Conservation (phyloP, 331 rosid genomes). For the Ulmus americana region DNA sequence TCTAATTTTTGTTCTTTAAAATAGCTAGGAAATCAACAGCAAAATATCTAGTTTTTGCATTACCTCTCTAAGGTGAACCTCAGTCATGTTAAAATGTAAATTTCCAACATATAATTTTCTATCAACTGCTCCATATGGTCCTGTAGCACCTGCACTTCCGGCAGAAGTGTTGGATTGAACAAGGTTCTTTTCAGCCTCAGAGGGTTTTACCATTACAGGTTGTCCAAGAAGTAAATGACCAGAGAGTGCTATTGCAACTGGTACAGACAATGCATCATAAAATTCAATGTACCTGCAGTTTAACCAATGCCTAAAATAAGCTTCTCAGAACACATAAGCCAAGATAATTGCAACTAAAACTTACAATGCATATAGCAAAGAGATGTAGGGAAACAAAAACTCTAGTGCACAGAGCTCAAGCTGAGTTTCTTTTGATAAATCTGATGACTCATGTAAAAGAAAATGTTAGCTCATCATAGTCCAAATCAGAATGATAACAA, state of each 20-base stretch:
- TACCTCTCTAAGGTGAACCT: slow-evolving; percentile 92
- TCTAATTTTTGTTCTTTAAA: neutral
- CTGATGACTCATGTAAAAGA: slow-evolving; percentile 59
- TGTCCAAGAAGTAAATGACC: slow-evolving; percentile 93
- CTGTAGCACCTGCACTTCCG: slow-evolving; percentile 59
- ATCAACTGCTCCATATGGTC: slow-evolving; percentile 94
- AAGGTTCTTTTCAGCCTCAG: slow-evolving; percentile 97
- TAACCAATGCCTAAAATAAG: slow-evolving; percentile 40
- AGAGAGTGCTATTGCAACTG: slow-evolving; percentile 96
- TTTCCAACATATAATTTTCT: slow-evolving; percentile 93
- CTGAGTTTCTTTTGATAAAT: slow-evolving; percentile 71
- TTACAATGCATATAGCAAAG: slow-evolving; percentile 69
- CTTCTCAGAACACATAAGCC: slow-evolving; percentile 26
- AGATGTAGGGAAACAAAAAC: slow-evolving; percentile 68
- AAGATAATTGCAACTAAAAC: slow-evolving; percentile 38
- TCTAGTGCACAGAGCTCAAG: slow-evolving; percentile 82
- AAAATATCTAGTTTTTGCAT: neutral
- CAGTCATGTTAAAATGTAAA: slow-evolving; percentile 97
- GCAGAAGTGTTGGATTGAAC: slow-evolving; percentile 73
- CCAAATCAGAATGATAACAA: slow-evolving; percentile 21
- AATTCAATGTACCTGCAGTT: slow-evolving; percentile 94
- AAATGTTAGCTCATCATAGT: slow-evolving; percentile 54
- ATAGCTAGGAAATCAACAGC: neutral
- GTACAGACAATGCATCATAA: slow-evolving; percentile 95
- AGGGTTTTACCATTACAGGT: slow-evolving; percentile 98